Evolutionary conservation across 371 early-diverging fungal genomes (phyloP).

Genomic region (Rhizopus sp.): DNA sequence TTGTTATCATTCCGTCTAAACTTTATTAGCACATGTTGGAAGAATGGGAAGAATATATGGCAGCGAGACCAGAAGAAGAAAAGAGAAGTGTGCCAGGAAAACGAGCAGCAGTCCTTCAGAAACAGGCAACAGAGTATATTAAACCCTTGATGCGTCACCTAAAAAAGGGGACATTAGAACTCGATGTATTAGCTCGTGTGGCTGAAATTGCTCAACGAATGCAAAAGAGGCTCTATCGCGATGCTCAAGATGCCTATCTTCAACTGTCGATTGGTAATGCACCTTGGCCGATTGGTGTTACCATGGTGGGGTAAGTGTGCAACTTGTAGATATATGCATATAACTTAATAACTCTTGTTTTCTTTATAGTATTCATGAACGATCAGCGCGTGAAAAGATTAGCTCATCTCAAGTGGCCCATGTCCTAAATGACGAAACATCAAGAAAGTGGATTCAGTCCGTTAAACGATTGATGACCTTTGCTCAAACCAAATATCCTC

Average conservation of each 20-base stretch:
- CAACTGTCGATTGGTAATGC: constrained; percentile 96
- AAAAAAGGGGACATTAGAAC: constrained; percentile 75
- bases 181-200: constrained; percentile 85
- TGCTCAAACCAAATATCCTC: constrained; percentile 91
- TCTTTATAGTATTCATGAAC: constrained; percentile 92
- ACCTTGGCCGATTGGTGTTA: constrained; percentile 98
- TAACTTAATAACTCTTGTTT: background rate
- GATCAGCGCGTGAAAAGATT: constrained; percentile 96
- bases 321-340: background rate
- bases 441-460: constrained; percentile 98
- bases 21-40: constrained; percentile 64
- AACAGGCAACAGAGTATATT: constrained; percentile 87
- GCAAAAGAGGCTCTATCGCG: constrained; percentile 86
- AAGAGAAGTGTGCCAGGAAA: constrained; percentile 78
- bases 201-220: constrained; percentile 86
- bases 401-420: constrained; percentile 94
- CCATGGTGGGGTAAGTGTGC: constrained; percentile 70
- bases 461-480: constrained; percentile 96
- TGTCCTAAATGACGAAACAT: constrained; percentile 96
- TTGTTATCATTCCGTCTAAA: background rate
- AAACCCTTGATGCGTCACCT: constrained; percentile 88
- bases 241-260: constrained; percentile 94
- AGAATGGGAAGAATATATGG: constrained; percentile 89
- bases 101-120: constrained; percentile 76
- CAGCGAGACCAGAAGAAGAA: constrained; percentile 75